These are phyloP conservation scores for Tolypocladium tundrense DNA, from an alignment of 2,329 filamentous ascomycete genomes.

Conservation along the genomic window DNA sequence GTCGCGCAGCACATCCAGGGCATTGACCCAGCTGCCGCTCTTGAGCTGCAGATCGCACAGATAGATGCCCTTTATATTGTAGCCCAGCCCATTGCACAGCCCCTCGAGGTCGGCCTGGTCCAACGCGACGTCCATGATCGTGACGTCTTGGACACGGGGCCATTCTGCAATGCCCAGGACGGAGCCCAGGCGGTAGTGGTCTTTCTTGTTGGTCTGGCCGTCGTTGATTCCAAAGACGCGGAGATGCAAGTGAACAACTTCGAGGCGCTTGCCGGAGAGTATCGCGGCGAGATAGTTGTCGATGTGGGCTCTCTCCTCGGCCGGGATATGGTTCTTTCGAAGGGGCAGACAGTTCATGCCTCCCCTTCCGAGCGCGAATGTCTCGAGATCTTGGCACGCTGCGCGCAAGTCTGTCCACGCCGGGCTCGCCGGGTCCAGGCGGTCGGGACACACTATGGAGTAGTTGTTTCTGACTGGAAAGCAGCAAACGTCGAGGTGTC, in stretches of 20 bases:
- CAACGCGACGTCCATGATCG: not conserved
- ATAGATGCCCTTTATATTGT: accelerated
- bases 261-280: not conserved
- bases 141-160: not conserved
- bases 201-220: not conserved
- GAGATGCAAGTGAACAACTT: not conserved
- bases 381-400: not conserved
- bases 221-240: not conserved
- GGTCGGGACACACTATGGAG: not conserved
- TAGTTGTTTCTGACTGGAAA: not conserved
- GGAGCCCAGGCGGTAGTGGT: not conserved
- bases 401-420: not conserved
- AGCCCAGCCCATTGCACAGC: not conserved
- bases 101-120: not conserved
- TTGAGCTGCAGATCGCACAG: not conserved
- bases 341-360: not conserved
- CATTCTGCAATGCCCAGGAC: not conserved
- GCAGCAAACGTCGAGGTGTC: not conserved
- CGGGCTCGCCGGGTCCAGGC: not conserved
- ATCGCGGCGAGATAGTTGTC: not conserved
- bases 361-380: not conserved
- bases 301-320: not conserved
- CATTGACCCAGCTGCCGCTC: not conserved
- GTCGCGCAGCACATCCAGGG: not conserved
- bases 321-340: not conserved